A percentile compares a stretch with the other conserved stretches of the same genome.
These are phyloP conservation scores for Termitomyces titanicus DNA, from an alignment of 768 basidiomycete genomes.

Conservation along the genomic window DNA sequence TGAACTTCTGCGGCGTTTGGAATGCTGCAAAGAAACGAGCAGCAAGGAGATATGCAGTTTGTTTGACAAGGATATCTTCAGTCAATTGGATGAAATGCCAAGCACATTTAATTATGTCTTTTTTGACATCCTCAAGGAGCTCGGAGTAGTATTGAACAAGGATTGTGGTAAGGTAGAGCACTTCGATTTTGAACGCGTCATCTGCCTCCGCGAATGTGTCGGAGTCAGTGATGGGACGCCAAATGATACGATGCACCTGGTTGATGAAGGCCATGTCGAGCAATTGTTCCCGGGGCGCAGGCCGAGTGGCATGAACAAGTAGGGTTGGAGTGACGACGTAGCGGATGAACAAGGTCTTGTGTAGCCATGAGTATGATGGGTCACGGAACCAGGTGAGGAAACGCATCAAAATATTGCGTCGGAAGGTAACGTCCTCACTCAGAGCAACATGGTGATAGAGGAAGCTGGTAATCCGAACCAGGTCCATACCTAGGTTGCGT, in stretches of 20 bases:
- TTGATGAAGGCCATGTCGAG: conserved; percentile 70
- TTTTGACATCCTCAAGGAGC: conserved; percentile 79
- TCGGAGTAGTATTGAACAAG: conserved; percentile 81
- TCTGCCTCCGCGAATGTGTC: conserved; percentile 55
- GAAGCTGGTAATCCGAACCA: conserved; percentile 76
- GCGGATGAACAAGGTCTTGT: conserved; percentile 79
- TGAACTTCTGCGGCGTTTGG: conserved; percentile 87
- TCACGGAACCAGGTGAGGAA: conserved; percentile 86
- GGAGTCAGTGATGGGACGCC: conserved; percentile 71
- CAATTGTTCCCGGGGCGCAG: conserved; percentile 51
- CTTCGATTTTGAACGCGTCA: conserved; percentile 87
- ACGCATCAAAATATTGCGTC: conserved; percentile 78
- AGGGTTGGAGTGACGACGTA: conserved; percentile 86
- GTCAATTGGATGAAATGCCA: conserved; percentile 79
- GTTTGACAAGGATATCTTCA: conserved; percentile 89
- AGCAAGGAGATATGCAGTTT: conserved; percentile 86
- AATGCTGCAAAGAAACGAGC: conserved; percentile 90
- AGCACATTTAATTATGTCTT: conserved; percentile 90
- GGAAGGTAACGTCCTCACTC: conserved; percentile 62
- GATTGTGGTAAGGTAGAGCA: conserved; percentile 84
- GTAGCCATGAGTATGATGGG: conserved; percentile 54
- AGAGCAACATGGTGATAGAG: conserved; percentile 83
- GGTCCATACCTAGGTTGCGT: conserved; percentile 76
- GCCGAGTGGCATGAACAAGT: conserved; percentile 65
- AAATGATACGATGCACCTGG: conserved; percentile 69